A percentile compares a stretch with the other conserved stretches of the same genome.
These are phyloP conservation scores for Fusarium coicis DNA, from an alignment of 2,329 filamentous ascomycete genomes.

Conservation along the genomic window DNA sequence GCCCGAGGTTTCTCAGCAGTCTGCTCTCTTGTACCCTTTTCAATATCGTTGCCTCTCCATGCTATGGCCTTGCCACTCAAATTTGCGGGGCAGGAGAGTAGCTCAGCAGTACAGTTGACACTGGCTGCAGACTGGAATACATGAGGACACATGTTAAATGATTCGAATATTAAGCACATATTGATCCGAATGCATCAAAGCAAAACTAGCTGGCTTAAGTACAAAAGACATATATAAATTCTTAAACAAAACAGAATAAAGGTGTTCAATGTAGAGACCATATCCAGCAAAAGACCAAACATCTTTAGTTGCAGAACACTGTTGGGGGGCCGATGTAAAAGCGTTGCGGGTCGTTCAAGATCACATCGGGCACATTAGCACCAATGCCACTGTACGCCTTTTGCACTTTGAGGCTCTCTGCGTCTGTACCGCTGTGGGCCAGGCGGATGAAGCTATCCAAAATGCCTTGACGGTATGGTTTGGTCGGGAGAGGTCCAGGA, in stretches of 20 bases:
- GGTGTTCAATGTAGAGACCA: accelerated
- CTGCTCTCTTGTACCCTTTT: too few species aligned
- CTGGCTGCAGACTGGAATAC: accelerated
- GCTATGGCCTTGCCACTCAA: too few species aligned
- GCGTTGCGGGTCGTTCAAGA: neutral
- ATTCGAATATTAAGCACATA: accelerated
- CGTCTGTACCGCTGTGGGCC: neutral
- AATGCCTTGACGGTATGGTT: neutral
- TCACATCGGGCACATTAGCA: neutral
- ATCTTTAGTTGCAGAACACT: neutral
- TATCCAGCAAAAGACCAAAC: accelerated
- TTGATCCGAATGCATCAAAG: accelerated
- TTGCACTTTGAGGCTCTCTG: neutral
- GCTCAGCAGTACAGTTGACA: accelerated
- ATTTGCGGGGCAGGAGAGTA: too few species aligned
- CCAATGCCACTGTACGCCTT: accelerated
- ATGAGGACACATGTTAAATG: neutral
- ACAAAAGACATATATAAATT: accelerated
- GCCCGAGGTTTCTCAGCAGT: accelerated
- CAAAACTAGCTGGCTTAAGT: neutral
- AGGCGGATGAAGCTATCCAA: accelerated
- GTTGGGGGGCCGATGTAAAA: neutral
- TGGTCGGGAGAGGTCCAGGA: accelerated
- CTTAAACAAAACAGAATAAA: neutral
- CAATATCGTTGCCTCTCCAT: too few species aligned